phyloP scores from a whole-genome alignment of 306 rosid species.

The Prunus dulcis region DNA sequence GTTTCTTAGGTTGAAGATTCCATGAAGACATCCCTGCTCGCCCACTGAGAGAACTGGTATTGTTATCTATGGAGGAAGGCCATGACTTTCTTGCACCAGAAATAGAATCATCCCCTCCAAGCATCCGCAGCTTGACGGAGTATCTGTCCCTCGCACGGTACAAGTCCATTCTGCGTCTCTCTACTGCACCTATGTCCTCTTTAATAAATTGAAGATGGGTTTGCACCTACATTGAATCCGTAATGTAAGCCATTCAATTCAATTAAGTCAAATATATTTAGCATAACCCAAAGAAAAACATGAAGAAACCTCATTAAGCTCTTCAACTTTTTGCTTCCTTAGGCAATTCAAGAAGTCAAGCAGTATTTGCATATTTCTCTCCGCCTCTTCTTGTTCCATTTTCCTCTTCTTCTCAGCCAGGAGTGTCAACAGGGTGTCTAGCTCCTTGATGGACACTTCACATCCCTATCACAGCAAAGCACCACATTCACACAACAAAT shows the following conservation, averaged over 20 bases:
- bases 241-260: neutral
- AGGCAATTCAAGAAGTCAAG: conserved; percentile 83
- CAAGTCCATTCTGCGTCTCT: conserved; percentile 83
- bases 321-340: conserved; percentile 80
- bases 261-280: neutral
- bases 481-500: neutral
- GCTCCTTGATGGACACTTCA: conserved; percentile 82
- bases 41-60: conserved; percentile 47
- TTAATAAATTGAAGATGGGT: conserved; percentile 86
- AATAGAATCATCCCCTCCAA: conserved; percentile 48
- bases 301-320: conserved; percentile 71
- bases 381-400: conserved; percentile 98
- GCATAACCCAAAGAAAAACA: neutral
- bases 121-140: conserved; percentile 65
- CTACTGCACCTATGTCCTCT: conserved; percentile 81
- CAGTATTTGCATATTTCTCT: conserved; percentile 91
- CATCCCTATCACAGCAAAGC: conserved; percentile 60
- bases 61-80: conserved; percentile 61
- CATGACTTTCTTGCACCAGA: conserved; percentile 66
- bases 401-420: conserved; percentile 90
- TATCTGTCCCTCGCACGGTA: conserved; percentile 66
- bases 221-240: conserved; percentile 54
- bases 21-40: conserved; percentile 61
- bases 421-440: conserved; percentile 70
- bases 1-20: conserved; percentile 53